Evolutionary conservation across 345 rosid genomes (phyloP).

Genomic region (Linum lewisii): DNA sequence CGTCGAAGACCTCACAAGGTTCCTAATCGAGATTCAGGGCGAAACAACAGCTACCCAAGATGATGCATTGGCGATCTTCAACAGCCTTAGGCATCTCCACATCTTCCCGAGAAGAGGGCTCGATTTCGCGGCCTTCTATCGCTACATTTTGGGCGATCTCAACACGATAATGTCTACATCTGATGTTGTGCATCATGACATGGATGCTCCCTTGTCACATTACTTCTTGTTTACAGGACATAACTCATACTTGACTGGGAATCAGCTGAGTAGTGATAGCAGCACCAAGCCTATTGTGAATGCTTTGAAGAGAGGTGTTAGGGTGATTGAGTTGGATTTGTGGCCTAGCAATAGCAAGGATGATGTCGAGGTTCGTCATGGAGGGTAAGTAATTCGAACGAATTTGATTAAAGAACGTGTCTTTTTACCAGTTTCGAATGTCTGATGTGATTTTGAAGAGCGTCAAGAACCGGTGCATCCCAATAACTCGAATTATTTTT

Average conservation of each 20-base stretch:
- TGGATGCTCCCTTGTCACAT: slow-evolving; percentile 64
- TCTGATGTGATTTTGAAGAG: too few species aligned
- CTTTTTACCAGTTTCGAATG: too few species aligned
- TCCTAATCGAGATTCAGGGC: slow-evolving; percentile 18
- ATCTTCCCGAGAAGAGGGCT: slow-evolving; percentile 40
- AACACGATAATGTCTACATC: slow-evolving; percentile 24
- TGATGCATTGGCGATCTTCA: slow-evolving; percentile 38
- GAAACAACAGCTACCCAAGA: slow-evolving; percentile 29
- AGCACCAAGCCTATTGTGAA: slow-evolving; percentile 46
- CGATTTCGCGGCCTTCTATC: slow-evolving; percentile 42
- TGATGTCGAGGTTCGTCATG: slow-evolving; percentile 57
- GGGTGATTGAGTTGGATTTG: slow-evolving; percentile 81
- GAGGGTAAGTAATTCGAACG: slow-evolving; percentile 48
- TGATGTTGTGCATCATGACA: slow-evolving; percentile 44
- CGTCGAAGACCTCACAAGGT: slow-evolving; percentile 20
- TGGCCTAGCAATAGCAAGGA: slow-evolving; percentile 55
- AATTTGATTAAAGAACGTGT: too few species aligned
- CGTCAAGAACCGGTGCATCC: too few species aligned
- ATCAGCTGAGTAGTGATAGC: slow-evolving; percentile 57
- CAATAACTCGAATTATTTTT: too few species aligned
- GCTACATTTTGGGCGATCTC: slow-evolving; percentile 44
- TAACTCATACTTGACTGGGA: slow-evolving; percentile 81
- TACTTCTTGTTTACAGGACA: slow-evolving; percentile 78
- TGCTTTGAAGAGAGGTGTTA: slow-evolving; percentile 52
- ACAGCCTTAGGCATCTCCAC: slow-evolving; percentile 41